Evolutionary conservation across 495 filamentous ascomycete species (phyloP).

Genomic region (Acidiella bohemica): DNA sequence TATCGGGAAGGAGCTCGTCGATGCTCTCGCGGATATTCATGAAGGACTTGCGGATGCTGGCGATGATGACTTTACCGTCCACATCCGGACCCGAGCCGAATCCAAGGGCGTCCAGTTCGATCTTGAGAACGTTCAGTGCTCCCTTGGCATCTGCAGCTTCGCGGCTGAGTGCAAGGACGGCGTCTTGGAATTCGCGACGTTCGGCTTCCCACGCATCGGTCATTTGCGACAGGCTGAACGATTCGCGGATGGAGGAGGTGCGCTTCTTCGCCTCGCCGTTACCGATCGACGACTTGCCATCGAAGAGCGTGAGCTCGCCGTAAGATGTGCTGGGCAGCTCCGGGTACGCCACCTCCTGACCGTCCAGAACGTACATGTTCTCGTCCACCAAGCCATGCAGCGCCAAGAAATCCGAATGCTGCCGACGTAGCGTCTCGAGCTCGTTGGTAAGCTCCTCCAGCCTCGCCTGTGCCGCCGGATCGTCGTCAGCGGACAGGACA

Average conservation of each 20-base stretch:
- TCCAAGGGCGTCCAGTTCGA: conserved; percentile 26
- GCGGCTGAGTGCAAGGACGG: conserved; percentile 14
- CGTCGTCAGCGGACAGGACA: conserved; percentile 20
- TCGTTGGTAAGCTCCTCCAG: conserved; percentile 18
- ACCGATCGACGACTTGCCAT: too few species aligned
- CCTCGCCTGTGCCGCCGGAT: conserved; percentile 5
- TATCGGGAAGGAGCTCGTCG: conserved; percentile 23
- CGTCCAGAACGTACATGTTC: conserved; percentile 17
- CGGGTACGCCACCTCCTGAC: conserved; percentile 19
- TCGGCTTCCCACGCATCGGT: conserved; percentile 19
- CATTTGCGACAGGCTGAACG: too few species aligned
- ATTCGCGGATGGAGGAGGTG: too few species aligned
- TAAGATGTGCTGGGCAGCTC: too few species aligned
- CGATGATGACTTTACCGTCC: conserved; percentile 16
- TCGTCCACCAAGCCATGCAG: conserved; percentile 10
- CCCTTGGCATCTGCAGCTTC: conserved; percentile 18
- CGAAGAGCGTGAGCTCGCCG: not conserved
- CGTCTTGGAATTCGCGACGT: conserved; percentile 21
- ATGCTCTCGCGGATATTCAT: conserved; percentile 19
- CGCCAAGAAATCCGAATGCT: conserved; percentile 10
- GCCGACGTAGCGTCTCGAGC: conserved; percentile 14
- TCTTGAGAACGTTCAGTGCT: conserved; percentile 18
- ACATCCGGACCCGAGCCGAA: conserved; percentile 14
- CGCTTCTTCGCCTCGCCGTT: too few species aligned
- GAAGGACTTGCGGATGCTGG: conserved; percentile 23